These are phyloP conservation scores for Aegilops longissima DNA, from an alignment of 176 grass and related monocot species.

Conservation along the genomic window DNA sequence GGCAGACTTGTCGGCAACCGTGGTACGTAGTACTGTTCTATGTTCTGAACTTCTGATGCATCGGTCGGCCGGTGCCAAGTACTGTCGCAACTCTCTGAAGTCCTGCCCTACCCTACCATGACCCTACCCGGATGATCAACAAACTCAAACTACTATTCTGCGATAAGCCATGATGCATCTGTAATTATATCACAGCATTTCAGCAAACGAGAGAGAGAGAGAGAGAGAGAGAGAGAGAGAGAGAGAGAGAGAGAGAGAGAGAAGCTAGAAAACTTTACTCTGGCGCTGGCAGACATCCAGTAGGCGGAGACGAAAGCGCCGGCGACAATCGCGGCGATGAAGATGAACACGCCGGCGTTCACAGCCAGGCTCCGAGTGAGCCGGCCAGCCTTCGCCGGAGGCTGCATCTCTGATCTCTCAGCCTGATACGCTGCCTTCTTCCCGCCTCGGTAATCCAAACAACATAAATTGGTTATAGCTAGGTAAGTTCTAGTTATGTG, in stretches of 20 bases:
- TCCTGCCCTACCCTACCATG: background rate
- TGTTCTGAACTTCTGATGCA: background rate
- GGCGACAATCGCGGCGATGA: constrained; percentile 38
- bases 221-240: background rate
- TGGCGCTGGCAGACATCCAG: constrained; percentile 41
- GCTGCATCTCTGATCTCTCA: constrained; percentile 29
- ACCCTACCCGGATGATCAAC: background rate
- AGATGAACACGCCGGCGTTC: constrained; percentile 32
- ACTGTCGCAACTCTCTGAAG: background rate
- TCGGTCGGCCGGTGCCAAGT: background rate
- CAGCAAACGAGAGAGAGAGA: background rate
- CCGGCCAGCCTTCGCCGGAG: constrained; percentile 8
- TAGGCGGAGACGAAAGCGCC: constrained; percentile 42
- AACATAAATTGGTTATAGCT: too few relatives aligned
- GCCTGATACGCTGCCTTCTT: background rate
- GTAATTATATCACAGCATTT: background rate
- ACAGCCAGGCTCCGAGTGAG: constrained; percentile 27
- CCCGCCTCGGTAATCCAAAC: background rate
- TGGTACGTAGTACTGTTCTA: background rate
- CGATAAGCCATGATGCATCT: background rate
- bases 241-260: too few relatives aligned
- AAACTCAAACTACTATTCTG: background rate
- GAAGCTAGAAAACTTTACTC: constrained; percentile 10
- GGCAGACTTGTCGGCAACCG: background rate
- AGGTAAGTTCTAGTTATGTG: too few relatives aligned